Evolutionary conservation across 495 filamentous ascomycete species (phyloP).

Genomic region (Penicillium turbatum): DNA sequence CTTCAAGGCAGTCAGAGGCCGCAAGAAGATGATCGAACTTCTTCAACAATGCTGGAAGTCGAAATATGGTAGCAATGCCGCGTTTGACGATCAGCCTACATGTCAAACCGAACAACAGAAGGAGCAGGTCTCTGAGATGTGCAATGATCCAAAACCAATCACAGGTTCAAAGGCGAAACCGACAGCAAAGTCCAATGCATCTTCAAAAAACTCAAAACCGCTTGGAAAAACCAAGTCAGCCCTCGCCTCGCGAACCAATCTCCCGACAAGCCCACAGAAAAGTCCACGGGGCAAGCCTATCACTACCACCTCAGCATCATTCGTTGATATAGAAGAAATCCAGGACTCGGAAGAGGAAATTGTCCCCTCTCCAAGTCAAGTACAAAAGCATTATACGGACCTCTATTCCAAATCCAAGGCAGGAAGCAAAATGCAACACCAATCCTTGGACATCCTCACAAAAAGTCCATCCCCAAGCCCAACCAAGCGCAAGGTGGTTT

Average conservation of each 20-base stretch:
- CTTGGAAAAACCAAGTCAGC: background rate
- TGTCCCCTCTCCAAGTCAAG: slow-evolving; percentile 32
- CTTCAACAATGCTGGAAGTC: slow-evolving; percentile 70
- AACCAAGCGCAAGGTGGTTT: slow-evolving; percentile 10
- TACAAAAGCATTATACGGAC: slow-evolving; percentile 22
- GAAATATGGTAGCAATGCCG: slow-evolving; percentile 26
- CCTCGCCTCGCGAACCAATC: background rate
- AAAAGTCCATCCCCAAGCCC: slow-evolving; percentile 8
- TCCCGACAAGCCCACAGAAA: background rate
- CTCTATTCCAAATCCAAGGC: background rate
- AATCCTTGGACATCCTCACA: slow-evolving; percentile 13
- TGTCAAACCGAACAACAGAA: background rate
- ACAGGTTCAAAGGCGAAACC: background rate
- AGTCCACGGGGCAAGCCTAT: background rate
- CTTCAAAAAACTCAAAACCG: background rate
- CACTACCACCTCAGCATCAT: slow-evolving; percentile 13
- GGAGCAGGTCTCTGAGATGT: background rate
- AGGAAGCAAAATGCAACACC: background rate
- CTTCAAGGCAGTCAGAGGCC: slow-evolving; percentile 70
- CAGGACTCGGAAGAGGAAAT: slow-evolving; percentile 58
- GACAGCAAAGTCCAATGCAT: slow-evolving; percentile 7
- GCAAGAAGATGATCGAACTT: slow-evolving; percentile 66
- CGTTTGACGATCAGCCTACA: background rate
- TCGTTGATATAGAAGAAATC: slow-evolving; percentile 53
- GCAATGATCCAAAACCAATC: background rate